Evolutionary conservation across 2,329 filamentous ascomycete genomes (phyloP), one percentile per base, ranked within the genome.

Genomic region (Elsinoe fawcettii): DNA sequence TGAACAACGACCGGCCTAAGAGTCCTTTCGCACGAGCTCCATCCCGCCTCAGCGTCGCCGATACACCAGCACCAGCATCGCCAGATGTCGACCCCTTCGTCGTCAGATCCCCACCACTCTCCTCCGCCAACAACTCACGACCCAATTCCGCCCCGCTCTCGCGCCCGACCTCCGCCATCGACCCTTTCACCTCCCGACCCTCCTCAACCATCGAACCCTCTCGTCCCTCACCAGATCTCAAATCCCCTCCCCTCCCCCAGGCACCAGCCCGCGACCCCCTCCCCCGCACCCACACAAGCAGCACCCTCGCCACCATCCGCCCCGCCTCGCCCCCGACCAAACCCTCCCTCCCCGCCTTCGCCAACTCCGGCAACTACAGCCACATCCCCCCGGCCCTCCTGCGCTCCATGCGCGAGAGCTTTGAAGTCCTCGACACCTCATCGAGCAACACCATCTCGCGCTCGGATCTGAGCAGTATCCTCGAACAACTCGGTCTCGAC

Each of bases 361-460:
- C 53, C 49, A 60, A 58, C 55, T 75, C 77, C 32, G 83, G 79
- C 64, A 77, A 83, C 12, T 75, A 90, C 44, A 84, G 85, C 2
- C 86, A 88, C 66, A 74, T 97, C 41, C 87, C 92, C 36, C 84
- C 89, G 2, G 79, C 88, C 2, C 89, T 96, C 65, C 83, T 96
- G 34, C 84, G 91, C 66, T 88, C 89, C 65, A 81, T 99, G 72
- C 83, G 93, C 60, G 92, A 97, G 69, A 90, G 87, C 0, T 99
- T 97, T 71, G 89, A 95, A 71, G 90, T 96, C 59, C 79, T 99
- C 47, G 93, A 97, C 71, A 81, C 89, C 60, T 86, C 93, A 71
- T 91, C 90, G 66, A 90, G 93, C 66, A 91, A 92, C 16, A 77
- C 82, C 53, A 85, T 99, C 60, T 87, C 86, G 63, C 80, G 87